phyloP scores from a whole-genome alignment of 2,329 filamentous ascomycete species.

The Diplodia seriata region DNA sequence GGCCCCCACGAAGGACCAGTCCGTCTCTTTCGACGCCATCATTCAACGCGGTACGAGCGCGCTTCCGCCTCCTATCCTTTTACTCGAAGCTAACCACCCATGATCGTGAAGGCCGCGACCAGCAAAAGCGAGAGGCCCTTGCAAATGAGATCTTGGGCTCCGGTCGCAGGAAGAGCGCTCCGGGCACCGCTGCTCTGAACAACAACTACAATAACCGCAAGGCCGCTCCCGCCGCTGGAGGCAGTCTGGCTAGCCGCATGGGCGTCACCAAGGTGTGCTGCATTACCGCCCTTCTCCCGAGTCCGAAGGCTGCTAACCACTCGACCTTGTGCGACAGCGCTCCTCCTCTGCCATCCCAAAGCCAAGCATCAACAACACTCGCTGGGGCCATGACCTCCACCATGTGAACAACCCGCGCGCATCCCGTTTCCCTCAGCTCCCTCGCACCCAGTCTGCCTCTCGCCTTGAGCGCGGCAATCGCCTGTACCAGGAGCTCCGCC shows the following conservation, averaged over 20 bases:
- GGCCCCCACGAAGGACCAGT: conserved; percentile 29
- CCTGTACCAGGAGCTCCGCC: conserved; percentile 50
- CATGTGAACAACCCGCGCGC: conserved; percentile 44
- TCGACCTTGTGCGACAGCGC: conserved; percentile 37
- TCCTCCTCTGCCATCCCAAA: conserved; percentile 34
- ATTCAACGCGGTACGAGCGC: conserved; percentile 30
- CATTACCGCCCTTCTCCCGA: not conserved
- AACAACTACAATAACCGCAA: conserved; percentile 50
- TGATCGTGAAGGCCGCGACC: conserved; percentile 58
- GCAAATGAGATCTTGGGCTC: conserved; percentile 75
- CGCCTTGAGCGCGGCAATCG: conserved; percentile 52
- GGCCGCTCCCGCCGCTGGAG: conserved; percentile 45
- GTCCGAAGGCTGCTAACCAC: not conserved
- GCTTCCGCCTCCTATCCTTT: conserved; percentile 10
- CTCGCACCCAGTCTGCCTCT: conserved; percentile 49
- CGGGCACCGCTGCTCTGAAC: conserved; percentile 55
- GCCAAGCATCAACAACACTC: conserved; percentile 60
- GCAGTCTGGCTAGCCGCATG: conserved; percentile 69
- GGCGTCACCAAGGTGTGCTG: conserved; percentile 71
- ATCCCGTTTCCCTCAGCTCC: conserved; percentile 44
- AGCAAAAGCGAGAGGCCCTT: conserved; percentile 74
- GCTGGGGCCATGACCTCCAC: conserved; percentile 77
- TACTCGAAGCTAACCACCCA: conserved; percentile 2
- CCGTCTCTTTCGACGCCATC: conserved; percentile 32
- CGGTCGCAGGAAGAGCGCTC: conserved; percentile 62